Percentiles rank a stretch among this genome's conserved stretches.
These are phyloP conservation scores for Anacardium occidentale DNA, from an alignment of 345 rosid species.

Conservation along the genomic window DNA sequence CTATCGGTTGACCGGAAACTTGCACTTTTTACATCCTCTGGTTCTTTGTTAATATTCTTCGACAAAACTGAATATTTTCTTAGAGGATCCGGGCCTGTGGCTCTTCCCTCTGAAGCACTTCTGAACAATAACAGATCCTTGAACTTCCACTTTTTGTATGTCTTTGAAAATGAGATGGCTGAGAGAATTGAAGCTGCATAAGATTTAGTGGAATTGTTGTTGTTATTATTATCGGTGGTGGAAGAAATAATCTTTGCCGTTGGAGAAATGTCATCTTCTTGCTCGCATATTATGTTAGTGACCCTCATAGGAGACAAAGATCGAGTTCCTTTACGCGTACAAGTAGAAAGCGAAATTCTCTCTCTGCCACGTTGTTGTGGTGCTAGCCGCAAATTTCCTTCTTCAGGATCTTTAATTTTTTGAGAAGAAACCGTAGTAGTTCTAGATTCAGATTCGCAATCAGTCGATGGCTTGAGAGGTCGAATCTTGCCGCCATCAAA, in stretches of 20 bases:
- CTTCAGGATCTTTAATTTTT: too few species aligned
- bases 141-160: slow-evolving; percentile 74
- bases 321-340: slow-evolving; percentile 59
- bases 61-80: slow-evolving; percentile 50
- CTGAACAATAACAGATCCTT: slow-evolving; percentile 76
- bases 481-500: slow-evolving; percentile 84
- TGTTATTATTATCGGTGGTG: slow-evolving; percentile 19
- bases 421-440: slow-evolving; percentile 36
- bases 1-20: slow-evolving; percentile 75
- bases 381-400: slow-evolving; percentile 18
- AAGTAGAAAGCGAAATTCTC: slow-evolving; percentile 26
- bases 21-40: slow-evolving; percentile 45
- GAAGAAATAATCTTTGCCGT: slow-evolving; percentile 32
- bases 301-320: slow-evolving; percentile 79
- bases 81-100: slow-evolving; percentile 47
- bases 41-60: slow-evolving; percentile 33
- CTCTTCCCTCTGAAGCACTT: slow-evolving; percentile 91
- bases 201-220: slow-evolving; percentile 24
- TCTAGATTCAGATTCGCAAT: slow-evolving; percentile 21
- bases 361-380: slow-evolving; percentile 34
- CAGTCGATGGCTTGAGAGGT: slow-evolving; percentile 56
- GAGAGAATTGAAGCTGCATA: slow-evolving; percentile 59
- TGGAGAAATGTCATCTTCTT: slow-evolving; percentile 36
- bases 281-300: slow-evolving; percentile 53
- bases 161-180: slow-evolving; percentile 56